Percentiles rank a stretch among this genome's conserved stretches.
Evolutionary conservation across 805 yeast species (phyloP).

Genomic region (Ogataea thermomethanolica): DNA sequence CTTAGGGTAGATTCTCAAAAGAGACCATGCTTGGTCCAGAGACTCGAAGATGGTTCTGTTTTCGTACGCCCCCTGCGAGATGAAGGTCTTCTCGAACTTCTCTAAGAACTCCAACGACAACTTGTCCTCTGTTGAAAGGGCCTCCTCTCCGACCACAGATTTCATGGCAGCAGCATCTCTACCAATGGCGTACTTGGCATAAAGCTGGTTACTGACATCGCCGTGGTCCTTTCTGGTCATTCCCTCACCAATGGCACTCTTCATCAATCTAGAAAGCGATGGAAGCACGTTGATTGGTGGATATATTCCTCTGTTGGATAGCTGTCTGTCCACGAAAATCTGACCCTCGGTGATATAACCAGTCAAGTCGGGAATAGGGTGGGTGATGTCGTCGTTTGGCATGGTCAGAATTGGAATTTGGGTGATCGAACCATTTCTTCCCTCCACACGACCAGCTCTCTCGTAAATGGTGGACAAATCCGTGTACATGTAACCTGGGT

Average conservation of each 20-base stretch:
- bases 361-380: slow-evolving; percentile 99
- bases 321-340: slow-evolving; percentile 94
- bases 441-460: slow-evolving; percentile 99
- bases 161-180: slow-evolving; percentile 99
- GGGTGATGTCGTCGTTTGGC: slow-evolving; percentile 99
- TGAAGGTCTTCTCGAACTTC: slow-evolving; percentile 94
- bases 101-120: slow-evolving; percentile 95
- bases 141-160: slow-evolving; percentile 99
- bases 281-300: slow-evolving; percentile 99
- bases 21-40: slow-evolving; percentile 96
- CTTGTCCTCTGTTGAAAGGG: slow-evolving; percentile 95
- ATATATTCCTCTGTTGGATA: slow-evolving; percentile 93
- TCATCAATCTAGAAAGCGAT: slow-evolving; percentile 96
- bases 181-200: slow-evolving; percentile 99
- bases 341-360: slow-evolving; percentile 99
- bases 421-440: slow-evolving; percentile 98
- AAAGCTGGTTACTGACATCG: slow-evolving; percentile 97
- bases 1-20: slow-evolving; percentile 97
- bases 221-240: slow-evolving; percentile 99
- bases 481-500: slow-evolving; percentile 99
- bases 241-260: slow-evolving; percentile 99
- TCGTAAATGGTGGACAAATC: slow-evolving; percentile 98
- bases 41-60: slow-evolving; percentile 92
- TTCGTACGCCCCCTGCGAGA: slow-evolving; percentile 96
- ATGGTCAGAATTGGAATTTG: slow-evolving; percentile 98